Evolutionary conservation across 176 grass and related monocot genomes (phyloP).

Genomic region (Oryza punctata): DNA sequence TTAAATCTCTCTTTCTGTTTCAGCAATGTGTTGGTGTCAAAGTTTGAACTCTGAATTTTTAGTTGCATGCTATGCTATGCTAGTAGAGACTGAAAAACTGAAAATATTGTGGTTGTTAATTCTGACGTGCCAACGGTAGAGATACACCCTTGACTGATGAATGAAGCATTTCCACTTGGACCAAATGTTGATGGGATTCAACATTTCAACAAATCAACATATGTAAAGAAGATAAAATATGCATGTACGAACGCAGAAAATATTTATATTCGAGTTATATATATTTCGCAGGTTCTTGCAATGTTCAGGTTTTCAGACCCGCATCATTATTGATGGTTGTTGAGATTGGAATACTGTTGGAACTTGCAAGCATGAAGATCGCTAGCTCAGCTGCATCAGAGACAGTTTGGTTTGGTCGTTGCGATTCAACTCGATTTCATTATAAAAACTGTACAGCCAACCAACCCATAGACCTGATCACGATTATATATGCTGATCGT

Average conservation of each 20-base stretch:
- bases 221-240: background rate
- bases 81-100: background rate
- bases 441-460: background rate
- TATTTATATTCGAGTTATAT: conserved; percentile 10
- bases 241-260: background rate
- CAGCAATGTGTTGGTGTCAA: background rate
- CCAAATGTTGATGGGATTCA: conserved; percentile 30
- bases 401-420: background rate
- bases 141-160: conserved; percentile 24
- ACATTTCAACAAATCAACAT: background rate
- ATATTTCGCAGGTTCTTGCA: background rate
- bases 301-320: background rate
- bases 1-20: background rate
- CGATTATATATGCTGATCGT: background rate
- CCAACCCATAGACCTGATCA: background rate
- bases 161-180: background rate
- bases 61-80: background rate
- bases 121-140: background rate
- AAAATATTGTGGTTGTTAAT: conserved; percentile 6
- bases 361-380: conserved; percentile 4
- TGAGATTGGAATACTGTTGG: background rate
- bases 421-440: conserved; percentile 9
- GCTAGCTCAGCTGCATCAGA: background rate
- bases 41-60: conserved; percentile 3
- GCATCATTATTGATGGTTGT: conserved; percentile 30